Percentiles rank a stretch among this genome's conserved stretches.
These are phyloP conservation scores for Tagetes patula DNA, from an alignment of 129 eudicot species.

Conservation along the genomic window DNA sequence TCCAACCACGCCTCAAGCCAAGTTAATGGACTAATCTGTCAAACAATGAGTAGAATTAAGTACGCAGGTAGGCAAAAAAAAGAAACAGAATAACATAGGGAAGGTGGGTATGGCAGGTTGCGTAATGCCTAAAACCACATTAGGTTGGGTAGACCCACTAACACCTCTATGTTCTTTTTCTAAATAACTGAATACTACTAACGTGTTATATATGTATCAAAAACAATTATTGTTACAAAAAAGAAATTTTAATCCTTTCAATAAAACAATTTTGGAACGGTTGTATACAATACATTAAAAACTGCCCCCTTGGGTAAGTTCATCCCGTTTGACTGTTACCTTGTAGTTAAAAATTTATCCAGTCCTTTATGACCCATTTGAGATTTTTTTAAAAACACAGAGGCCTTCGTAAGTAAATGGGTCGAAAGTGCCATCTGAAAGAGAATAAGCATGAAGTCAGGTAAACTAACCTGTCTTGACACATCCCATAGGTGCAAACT, in stretches of 20 bases:
- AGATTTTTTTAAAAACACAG: neutral
- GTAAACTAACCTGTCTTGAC: constrained; percentile 66
- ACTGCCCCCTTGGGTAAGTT: constrained; percentile 2
- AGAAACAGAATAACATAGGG: neutral
- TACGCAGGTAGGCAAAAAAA: neutral
- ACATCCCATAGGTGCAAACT: constrained; percentile 99
- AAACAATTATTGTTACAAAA: neutral
- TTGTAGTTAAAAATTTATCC: neutral
- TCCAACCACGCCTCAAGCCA: constrained; percentile 99
- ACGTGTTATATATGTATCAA: neutral
- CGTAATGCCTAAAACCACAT: neutral
- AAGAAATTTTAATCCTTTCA: neutral
- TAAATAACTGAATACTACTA: neutral
- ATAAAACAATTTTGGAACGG: neutral
- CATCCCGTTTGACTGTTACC: constrained; percentile 3
- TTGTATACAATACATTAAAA: constrained; percentile 6
- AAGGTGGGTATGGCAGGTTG: constrained; percentile 1
- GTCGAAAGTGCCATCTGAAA: neutral
- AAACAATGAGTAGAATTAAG: constrained; percentile 3
- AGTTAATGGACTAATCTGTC: constrained; percentile 84
- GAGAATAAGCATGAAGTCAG: neutral
- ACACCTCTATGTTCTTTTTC: constrained; percentile 1
- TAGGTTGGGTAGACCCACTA: neutral
- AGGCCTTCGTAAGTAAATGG: neutral
- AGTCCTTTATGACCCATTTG: neutral